Evolutionary conservation across 2,329 filamentous ascomycete genomes (phyloP), one percentile per base, ranked within the genome.

Genomic region (Epichloe hybrida): DNA sequence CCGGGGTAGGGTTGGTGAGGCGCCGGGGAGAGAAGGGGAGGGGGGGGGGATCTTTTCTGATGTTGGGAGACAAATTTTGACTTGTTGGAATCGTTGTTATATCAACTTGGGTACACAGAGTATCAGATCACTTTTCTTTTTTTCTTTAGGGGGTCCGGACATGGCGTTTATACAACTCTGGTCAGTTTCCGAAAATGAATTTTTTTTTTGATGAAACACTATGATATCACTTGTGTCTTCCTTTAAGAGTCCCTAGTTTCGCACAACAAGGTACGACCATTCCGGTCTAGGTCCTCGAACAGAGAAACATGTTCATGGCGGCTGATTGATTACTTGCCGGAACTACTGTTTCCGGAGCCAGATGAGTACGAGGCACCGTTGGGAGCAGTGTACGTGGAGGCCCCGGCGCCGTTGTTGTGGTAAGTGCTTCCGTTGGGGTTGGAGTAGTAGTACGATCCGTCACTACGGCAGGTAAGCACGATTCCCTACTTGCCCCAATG

Each of bases 401-500:
- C 5, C 82, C 82, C 82, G 11, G 63, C 62, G 43, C 81, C 80
- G 56, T 72, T 65, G 65, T 84, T 83, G 72, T 85, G 69, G 69
- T 87, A 87, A 39, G 77, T 83, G 60, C 77, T 84, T 13, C 81
- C 80, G 55, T 84, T 75, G 44, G 80, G 67, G 67, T 86, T 87
- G 62, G 75, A 77, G 68, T 86, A 87, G 69, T 87, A 86, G 72
- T 87, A 87, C 1, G 80, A 84, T 38, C 82, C 81, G 57, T 86
- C 61, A 21, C 75, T 78, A 48, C 5, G 13, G 13, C n/a, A 7
- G 6, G 21, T 43, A 2, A 43, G 23, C 23, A 31, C 8, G 2
- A 0, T 8, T 31, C 27, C 9, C 1, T 11, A 31, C 4, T 31
- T 4, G 27, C 3, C 3, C 8, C 27, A 4, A 31, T 31, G 27